A percentile compares a stretch with the other conserved stretches of the same genome.
phyloP scores from a whole-genome alignment of 2,329 filamentous ascomycete genomes.

The Rosellinia necatrix region DNA sequence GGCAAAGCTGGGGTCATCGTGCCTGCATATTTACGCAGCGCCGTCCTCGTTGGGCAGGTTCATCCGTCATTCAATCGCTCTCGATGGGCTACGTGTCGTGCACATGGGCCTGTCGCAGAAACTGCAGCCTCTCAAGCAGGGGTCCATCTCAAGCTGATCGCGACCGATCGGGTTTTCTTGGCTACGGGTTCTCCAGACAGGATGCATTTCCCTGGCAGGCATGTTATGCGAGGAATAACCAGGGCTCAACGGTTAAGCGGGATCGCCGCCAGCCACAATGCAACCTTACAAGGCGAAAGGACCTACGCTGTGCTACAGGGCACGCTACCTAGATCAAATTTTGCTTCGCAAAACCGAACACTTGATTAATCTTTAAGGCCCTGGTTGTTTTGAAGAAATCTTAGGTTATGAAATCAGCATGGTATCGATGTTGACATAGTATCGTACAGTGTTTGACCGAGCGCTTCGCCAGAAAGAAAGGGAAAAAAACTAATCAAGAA shows the following conservation, averaged over 20 bases:
- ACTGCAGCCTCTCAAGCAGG: slow-evolving; percentile 27
- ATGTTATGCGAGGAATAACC: slow-evolving; percentile 30
- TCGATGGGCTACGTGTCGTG: slow-evolving; percentile 27
- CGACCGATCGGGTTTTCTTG: slow-evolving; percentile 27
- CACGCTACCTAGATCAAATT: too few species aligned
- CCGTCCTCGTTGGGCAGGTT: slow-evolving; percentile 12
- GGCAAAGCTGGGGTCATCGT: not conserved
- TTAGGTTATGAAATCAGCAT: too few species aligned
- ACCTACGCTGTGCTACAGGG: too few species aligned
- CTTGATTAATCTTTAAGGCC: too few species aligned
- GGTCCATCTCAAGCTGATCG: slow-evolving; percentile 21
- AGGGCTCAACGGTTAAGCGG: slow-evolving; percentile 31
- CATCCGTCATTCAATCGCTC: slow-evolving; percentile 9
- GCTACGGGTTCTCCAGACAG: slow-evolving; percentile 26
- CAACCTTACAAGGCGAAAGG: slow-evolving; percentile 22
- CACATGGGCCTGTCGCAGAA: slow-evolving; percentile 30
- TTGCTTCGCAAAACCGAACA: too few species aligned
- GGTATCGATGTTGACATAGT: too few species aligned
- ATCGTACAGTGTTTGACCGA: too few species aligned
- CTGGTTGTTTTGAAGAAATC: too few species aligned
- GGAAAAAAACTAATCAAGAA: too few species aligned
- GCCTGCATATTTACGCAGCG: slow-evolving; percentile 1
- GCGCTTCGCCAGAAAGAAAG: too few species aligned
- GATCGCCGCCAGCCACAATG: slow-evolving; percentile 32
- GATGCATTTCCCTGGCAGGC: slow-evolving; percentile 25